A percentile compares a stretch with the other conserved stretches of the same genome.
Conservation (phyloP, 2,329 filamentous ascomycete species). For the Volutella citrinella region DNA sequence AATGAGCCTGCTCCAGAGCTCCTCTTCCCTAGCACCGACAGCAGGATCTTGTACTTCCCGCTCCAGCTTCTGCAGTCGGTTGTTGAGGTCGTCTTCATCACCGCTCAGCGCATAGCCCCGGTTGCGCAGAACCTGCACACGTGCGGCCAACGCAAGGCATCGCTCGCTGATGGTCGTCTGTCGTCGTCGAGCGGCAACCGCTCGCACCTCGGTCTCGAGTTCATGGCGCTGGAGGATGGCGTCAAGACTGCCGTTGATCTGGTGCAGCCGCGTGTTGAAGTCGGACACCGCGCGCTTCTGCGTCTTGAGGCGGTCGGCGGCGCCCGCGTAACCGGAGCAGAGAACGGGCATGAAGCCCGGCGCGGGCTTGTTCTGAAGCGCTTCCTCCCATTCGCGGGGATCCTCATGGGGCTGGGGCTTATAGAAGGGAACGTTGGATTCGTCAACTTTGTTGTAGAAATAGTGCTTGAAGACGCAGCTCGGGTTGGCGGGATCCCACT, state of each 20-base stretch:
- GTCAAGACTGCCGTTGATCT: slow-evolving; percentile 73
- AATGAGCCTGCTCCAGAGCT: slow-evolving; percentile 81
- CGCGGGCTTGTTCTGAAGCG: slow-evolving; percentile 74
- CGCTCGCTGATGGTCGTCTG: slow-evolving; percentile 72
- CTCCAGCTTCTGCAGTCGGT: slow-evolving; percentile 67
- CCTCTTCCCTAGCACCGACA: slow-evolving; percentile 72
- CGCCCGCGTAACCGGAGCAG: slow-evolving; percentile 68
- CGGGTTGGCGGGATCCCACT: slow-evolving; percentile 69
- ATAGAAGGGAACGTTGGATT: slow-evolving; percentile 73
- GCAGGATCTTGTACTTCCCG: slow-evolving; percentile 70
- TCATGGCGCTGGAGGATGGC: slow-evolving; percentile 74
- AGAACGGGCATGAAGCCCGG: slow-evolving; percentile 75
- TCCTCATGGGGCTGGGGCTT: slow-evolving; percentile 68
- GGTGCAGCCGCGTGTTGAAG: slow-evolving; percentile 71
- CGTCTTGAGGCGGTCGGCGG: slow-evolving; percentile 68
- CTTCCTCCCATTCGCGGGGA: slow-evolving; percentile 79
- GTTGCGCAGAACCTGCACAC: slow-evolving; percentile 78
- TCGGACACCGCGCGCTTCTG: slow-evolving; percentile 68
- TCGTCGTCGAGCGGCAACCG: slow-evolving; percentile 68
- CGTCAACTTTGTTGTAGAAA: slow-evolving; percentile 83
- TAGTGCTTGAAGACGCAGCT: slow-evolving; percentile 78
- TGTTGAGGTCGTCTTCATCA: slow-evolving; percentile 75
- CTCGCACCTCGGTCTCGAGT: slow-evolving; percentile 70
- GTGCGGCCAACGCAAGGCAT: slow-evolving; percentile 71
- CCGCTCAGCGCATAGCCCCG: slow-evolving; percentile 76